phyloP scores from a whole-genome alignment of 2,329 filamentous ascomycete genomes.

The Herpotrichia juniperi region DNA sequence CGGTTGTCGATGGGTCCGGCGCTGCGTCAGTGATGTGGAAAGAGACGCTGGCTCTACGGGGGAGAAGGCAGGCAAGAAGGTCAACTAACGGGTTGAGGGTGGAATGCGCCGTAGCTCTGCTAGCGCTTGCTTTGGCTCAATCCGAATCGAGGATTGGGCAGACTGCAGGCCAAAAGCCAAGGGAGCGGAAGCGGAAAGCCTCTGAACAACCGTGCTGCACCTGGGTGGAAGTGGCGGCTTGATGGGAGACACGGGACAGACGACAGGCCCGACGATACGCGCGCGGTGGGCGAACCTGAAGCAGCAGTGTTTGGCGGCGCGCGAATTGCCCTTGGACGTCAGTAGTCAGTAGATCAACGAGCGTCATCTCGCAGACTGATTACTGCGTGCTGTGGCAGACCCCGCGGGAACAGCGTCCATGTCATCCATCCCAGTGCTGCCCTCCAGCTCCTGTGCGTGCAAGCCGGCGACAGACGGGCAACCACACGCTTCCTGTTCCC shows the following conservation, averaged over 20 bases:
- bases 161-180: constrained; percentile 2
- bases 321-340: background rate
- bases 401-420: background rate
- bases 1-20: constrained; percentile 2
- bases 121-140: constrained; percentile 5
- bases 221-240: constrained; percentile 2
- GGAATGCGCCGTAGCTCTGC: constrained; percentile 4
- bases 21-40: background rate
- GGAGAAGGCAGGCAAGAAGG: background rate
- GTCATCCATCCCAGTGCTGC: background rate
- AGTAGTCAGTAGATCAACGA: no score
- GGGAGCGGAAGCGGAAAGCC: constrained; percentile 5
- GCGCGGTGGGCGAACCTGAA: background rate
- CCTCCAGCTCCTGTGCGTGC: background rate
- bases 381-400: background rate
- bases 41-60: background rate
- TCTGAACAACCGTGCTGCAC: background rate
- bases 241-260: background rate
- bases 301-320: background rate
- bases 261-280: background rate
- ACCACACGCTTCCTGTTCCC: background rate
- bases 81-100: background rate
- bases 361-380: no score
- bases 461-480: background rate
- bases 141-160: constrained; percentile 1